A percentile compares a stretch with the other conserved stretches of the same genome.
phyloP scores from a whole-genome alignment of 2,329 filamentous ascomycete species.

The Neofusicoccum laricinum region DNA sequence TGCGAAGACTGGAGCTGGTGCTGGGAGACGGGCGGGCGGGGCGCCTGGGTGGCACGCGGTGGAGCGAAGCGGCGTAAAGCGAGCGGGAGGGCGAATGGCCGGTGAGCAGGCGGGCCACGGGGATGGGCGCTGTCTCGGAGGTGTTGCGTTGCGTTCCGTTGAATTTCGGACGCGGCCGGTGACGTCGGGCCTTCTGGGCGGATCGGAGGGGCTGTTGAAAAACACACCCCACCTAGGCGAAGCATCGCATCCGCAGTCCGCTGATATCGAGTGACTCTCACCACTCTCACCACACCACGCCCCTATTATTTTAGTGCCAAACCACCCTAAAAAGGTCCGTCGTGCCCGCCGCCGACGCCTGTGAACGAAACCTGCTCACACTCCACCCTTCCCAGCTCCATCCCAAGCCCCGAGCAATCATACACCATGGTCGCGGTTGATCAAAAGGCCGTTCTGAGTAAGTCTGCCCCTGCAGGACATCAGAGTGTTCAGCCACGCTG shows the following conservation, averaged over 20 bases:
- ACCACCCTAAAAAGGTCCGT: background rate
- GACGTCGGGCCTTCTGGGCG: conserved; percentile 11
- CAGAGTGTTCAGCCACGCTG: conserved; percentile 42
- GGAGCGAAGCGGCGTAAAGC: conserved; percentile 8
- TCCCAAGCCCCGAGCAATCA: conserved; percentile 15
- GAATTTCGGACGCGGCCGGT: background rate
- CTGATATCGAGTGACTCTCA: conserved; percentile 16
- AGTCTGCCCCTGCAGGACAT: conserved; percentile 51
- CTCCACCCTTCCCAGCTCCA: conserved; percentile 2
- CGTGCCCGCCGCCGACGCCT: background rate
- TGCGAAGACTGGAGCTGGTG: background rate
- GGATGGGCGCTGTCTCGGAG: conserved; percentile 1
- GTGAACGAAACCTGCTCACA: background rate
- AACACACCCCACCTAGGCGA: background rate
- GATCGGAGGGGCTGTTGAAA: background rate
- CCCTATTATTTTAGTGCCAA: background rate
- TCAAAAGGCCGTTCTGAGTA: conserved; percentile 64
- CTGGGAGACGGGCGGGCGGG: background rate
- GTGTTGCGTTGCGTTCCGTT: background rate
- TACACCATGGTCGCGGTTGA: conserved; percentile 63
- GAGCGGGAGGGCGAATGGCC: background rate
- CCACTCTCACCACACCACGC: conserved; percentile 2
- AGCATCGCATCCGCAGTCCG: conserved; percentile 6
- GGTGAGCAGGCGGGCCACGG: background rate
- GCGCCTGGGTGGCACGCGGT: background rate